These are phyloP conservation scores for Harringtonia lauricola DNA, from an alignment of 2,329 filamentous ascomycete genomes.

Conservation along the genomic window DNA sequence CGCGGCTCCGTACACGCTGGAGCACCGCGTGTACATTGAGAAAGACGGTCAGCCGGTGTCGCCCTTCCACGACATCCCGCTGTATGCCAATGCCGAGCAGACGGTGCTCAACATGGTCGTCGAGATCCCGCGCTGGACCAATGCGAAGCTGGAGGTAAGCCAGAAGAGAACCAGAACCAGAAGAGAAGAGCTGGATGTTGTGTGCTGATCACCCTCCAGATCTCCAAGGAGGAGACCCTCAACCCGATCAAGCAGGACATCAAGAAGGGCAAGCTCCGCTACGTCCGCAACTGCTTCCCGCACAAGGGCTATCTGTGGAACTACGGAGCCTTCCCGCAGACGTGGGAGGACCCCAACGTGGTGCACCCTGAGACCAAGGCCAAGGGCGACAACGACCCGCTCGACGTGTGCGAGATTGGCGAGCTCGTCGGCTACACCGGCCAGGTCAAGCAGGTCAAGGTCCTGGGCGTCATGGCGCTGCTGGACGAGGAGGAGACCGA, in stretches of 20 bases:
- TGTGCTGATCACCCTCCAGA: slow-evolving; percentile 49
- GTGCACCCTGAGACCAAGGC: slow-evolving; percentile 98
- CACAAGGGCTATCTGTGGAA: slow-evolving; percentile 99
- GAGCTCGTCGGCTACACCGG: slow-evolving; percentile 93
- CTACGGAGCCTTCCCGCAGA: slow-evolving; percentile 99
- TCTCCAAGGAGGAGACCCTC: slow-evolving; percentile 96
- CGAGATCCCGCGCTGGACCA: slow-evolving; percentile 99
- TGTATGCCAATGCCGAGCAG: slow-evolving; percentile 94
- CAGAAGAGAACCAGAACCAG: no score
- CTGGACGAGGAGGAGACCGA: slow-evolving; percentile 99
- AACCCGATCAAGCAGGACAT: slow-evolving; percentile 99
- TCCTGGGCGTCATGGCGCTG: slow-evolving; percentile 97
- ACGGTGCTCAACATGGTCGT: slow-evolving; percentile 98
- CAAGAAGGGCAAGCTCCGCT: slow-evolving; percentile 99
- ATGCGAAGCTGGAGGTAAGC: slow-evolving; percentile 97
- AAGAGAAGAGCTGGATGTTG: no score
- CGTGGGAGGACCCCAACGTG: slow-evolving; percentile 96
- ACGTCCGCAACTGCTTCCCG: slow-evolving; percentile 99
- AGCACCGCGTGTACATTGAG: slow-evolving; percentile 96
- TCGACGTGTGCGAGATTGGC: slow-evolving; percentile 98
- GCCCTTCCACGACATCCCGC: slow-evolving; percentile 96
- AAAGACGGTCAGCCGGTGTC: slow-evolving; percentile 92
- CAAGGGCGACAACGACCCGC: slow-evolving; percentile 98
- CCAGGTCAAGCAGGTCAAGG: slow-evolving; percentile 99
- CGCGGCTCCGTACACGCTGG: slow-evolving; percentile 80